phyloP scores from a whole-genome alignment of 768 basidiomycete species.

The Clavulina sp. region DNA sequence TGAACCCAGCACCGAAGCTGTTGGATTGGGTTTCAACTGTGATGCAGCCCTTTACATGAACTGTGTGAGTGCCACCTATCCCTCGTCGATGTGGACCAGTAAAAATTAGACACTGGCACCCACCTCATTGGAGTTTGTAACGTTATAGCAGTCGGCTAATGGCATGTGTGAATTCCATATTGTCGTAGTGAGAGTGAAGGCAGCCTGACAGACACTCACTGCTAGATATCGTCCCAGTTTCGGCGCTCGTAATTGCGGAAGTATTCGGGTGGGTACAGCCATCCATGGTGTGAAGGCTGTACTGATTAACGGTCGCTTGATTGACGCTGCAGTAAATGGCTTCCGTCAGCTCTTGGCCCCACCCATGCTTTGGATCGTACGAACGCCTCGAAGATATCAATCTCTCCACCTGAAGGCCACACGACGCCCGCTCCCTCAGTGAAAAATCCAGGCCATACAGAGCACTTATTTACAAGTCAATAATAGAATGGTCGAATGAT shows the following conservation, averaged over 20 bases:
- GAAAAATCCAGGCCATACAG: slow-evolving; percentile 1
- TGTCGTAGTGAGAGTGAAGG: not conserved
- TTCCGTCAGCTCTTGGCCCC: too few species aligned
- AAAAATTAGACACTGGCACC: too few species aligned
- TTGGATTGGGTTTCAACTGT: not conserved
- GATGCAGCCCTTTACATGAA: slow-evolving; percentile 7
- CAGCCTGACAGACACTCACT: not conserved
- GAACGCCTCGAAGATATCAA: not conserved
- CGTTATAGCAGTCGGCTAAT: slow-evolving; percentile 3
- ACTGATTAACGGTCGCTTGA: not conserved
- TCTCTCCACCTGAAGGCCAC: slow-evolving; percentile 1
- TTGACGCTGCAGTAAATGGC: not conserved
- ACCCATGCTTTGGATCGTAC: too few species aligned
- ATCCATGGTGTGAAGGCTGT: not conserved
- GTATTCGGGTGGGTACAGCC: not conserved
- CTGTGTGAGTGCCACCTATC: too few species aligned
- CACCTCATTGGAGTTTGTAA: slow-evolving; percentile 4
- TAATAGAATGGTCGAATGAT: not conserved
- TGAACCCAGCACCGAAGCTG: slow-evolving; percentile 1
- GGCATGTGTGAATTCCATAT: not conserved
- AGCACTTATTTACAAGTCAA: slow-evolving; percentile 2
- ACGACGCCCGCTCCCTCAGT: not conserved
- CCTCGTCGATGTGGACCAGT: too few species aligned
- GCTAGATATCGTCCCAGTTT: not conserved
- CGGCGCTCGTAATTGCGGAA: not conserved